These are phyloP conservation scores for Phaffia australis DNA, from an alignment of 768 basidiomycete genomes.

Conservation along the genomic window DNA sequence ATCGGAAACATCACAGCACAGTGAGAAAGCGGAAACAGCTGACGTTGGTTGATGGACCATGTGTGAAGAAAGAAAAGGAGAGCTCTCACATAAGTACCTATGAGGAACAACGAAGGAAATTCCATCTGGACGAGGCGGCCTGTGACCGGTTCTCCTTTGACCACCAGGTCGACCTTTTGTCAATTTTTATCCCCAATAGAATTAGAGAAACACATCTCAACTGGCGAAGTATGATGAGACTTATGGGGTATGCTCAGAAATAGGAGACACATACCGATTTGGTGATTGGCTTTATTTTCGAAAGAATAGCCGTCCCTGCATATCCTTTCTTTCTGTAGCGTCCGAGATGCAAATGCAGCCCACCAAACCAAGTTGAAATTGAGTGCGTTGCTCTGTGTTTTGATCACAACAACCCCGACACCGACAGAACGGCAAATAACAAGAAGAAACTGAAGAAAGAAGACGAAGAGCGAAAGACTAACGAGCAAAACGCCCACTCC, in stretches of 20 bases:
- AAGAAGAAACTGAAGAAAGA: not conserved
- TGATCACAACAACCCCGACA: not conserved
- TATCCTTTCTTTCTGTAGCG: conserved; percentile 20
- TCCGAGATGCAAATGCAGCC: not conserved
- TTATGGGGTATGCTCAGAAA: not conserved
- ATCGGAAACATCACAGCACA: too few species aligned
- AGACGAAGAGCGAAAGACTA: too few species aligned
- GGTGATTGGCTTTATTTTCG: conserved; percentile 7
- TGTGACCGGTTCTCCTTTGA: conserved; percentile 9
- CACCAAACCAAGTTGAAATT: not conserved
- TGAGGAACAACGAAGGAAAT: conserved; percentile 18
- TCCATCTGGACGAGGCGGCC: conserved; percentile 21
- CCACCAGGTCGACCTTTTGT: conserved; percentile 15
- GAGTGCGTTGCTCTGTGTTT: not conserved
- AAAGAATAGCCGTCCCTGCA: conserved; percentile 24
- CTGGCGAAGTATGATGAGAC: too few species aligned
- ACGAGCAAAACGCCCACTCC: not conserved
- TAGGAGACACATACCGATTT: not conserved
- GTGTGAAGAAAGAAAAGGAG: not conserved
- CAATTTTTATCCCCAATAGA: not conserved
- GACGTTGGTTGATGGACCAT: not conserved
- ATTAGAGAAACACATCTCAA: not conserved
- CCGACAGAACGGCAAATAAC: not conserved
- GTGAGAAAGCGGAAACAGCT: not conserved
- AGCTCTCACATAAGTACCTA: conserved; percentile 22